Conservation (phyloP, 1,284 basidiomycete species). For the Amylostereum areolatum region DNA sequence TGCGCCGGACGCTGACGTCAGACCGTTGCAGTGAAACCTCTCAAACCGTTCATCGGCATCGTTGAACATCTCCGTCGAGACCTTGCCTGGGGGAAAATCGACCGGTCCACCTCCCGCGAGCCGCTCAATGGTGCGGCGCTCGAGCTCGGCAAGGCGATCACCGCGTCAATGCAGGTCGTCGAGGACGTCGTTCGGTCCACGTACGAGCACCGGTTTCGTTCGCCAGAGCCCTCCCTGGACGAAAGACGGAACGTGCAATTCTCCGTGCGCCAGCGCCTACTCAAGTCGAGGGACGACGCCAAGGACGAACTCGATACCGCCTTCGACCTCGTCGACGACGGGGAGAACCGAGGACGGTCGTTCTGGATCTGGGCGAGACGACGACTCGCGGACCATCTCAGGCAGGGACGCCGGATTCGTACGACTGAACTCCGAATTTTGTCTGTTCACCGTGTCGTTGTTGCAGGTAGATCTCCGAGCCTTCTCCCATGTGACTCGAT, state of each 20-base stretch:
- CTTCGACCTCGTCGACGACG: conserved; percentile 29
- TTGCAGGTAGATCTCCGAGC: conserved; percentile 42
- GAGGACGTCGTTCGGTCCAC: conserved; percentile 28
- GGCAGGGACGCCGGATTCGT: conserved; percentile 21
- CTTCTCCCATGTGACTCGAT: no score
- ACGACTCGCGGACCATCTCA: no score
- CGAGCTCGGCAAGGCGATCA: conserved; percentile 29
- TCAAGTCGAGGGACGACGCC: conserved; percentile 26
- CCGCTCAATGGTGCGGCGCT: conserved; percentile 27
- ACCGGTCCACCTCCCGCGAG: conserved; percentile 15
- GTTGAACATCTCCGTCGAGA: conserved; percentile 41
- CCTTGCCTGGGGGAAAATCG: conserved; percentile 39
- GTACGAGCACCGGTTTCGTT: conserved; percentile 21
- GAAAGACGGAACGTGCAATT: no score
- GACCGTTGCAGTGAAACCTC: conserved; percentile 38
- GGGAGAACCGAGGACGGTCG: no score
- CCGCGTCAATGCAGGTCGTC: conserved; percentile 30
- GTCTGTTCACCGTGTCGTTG: conserved; percentile 37
- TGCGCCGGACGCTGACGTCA: no score
- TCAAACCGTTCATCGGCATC: conserved; percentile 38
- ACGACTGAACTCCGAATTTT: conserved; percentile 30
- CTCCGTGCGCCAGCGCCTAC: no score
- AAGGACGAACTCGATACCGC: conserved; percentile 26
- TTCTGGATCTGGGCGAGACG: no score
- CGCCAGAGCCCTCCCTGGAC: no score